Evolutionary conservation across 2,329 filamentous ascomycete species (phyloP).

Genomic region (Dactylellina cionopaga): DNA sequence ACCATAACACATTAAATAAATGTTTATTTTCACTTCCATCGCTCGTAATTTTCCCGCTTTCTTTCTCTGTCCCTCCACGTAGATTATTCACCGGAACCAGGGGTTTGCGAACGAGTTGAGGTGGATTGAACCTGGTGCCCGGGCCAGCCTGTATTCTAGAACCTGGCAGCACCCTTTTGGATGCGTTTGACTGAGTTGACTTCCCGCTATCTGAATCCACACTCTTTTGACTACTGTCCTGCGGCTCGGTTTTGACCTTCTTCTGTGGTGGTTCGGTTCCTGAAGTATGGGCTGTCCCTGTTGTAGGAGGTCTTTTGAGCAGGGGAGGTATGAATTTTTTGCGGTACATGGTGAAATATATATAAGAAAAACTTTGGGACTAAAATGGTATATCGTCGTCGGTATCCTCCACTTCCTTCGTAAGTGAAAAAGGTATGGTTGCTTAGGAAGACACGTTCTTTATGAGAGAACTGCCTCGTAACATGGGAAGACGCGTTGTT

Average conservation of each 20-base stretch:
- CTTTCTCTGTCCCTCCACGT: conserved; percentile 3
- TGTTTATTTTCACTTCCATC: conserved; percentile 1
- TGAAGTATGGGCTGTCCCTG: background rate
- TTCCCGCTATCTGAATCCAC: conserved; percentile 1
- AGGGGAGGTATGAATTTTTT: conserved; percentile 57
- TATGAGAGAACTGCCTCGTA: conserved; percentile 5
- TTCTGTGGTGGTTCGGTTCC: conserved; percentile 54
- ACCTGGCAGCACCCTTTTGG: conserved; percentile 48
- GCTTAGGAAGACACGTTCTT: no score
- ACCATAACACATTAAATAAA: conserved; percentile 66
- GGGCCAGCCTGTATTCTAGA: conserved; percentile 38
- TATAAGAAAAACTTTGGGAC: background rate
- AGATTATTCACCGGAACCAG: conserved; percentile 17
- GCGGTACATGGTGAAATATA: conserved; percentile 29
- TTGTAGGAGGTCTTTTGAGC: conserved; percentile 51
- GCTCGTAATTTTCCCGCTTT: background rate
- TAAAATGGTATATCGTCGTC: background rate
- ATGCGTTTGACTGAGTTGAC: conserved; percentile 15
- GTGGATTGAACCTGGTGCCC: conserved; percentile 23
- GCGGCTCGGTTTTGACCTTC: conserved; percentile 51
- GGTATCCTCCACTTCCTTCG: no score
- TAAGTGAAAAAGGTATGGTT: no score
- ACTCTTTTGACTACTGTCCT: conserved; percentile 18
- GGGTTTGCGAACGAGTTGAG: conserved; percentile 20
- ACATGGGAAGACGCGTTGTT: conserved; percentile 46